Percentiles rank a stretch among this genome's conserved stretches.
These are phyloP conservation scores for Plenodomus tracheiphilus DNA, from an alignment of 2,329 filamentous ascomycete species.

Conservation along the genomic window DNA sequence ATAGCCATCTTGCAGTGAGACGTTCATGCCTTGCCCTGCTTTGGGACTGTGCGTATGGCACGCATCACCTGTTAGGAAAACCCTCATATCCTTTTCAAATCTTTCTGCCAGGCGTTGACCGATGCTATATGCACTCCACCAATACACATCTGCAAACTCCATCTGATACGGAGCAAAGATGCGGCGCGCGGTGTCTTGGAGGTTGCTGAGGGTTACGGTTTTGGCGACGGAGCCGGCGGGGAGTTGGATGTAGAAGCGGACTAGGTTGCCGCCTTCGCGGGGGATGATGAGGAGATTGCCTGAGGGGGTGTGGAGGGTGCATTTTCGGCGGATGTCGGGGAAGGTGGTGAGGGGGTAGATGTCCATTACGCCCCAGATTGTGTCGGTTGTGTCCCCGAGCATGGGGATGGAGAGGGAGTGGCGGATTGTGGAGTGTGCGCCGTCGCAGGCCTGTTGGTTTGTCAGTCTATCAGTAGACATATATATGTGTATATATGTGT, in stretches of 20 bases:
- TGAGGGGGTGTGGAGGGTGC: constrained; percentile 50
- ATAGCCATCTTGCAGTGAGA: constrained; percentile 62
- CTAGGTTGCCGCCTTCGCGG: constrained; percentile 58
- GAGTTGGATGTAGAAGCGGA: constrained; percentile 66
- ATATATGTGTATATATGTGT: no score
- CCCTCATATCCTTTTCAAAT: constrained; percentile 66
- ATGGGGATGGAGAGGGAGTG: constrained; percentile 58
- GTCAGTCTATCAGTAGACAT: background rate
- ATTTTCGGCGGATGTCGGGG: constrained; percentile 57
- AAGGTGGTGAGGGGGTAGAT: constrained; percentile 55
- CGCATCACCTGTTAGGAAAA: constrained; percentile 73
- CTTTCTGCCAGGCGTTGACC: constrained; percentile 71
- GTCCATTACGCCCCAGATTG: constrained; percentile 62
- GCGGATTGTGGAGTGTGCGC: constrained; percentile 58
- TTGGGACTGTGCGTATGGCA: constrained; percentile 72
- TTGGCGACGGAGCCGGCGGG: constrained; percentile 54
- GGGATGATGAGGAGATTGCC: constrained; percentile 57
- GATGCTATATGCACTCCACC: constrained; percentile 74
- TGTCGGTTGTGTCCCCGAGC: constrained; percentile 62
- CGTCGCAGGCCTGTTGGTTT: constrained; percentile 57
- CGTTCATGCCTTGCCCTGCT: constrained; percentile 69
- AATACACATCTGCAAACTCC: constrained; percentile 62
- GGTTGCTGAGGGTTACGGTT: constrained; percentile 56
- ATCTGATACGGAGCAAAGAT: constrained; percentile 61
- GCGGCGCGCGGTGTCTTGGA: constrained; percentile 56